Evolutionary conservation across 805 yeast species (phyloP).

Genomic region (Candida ulmi): DNA sequence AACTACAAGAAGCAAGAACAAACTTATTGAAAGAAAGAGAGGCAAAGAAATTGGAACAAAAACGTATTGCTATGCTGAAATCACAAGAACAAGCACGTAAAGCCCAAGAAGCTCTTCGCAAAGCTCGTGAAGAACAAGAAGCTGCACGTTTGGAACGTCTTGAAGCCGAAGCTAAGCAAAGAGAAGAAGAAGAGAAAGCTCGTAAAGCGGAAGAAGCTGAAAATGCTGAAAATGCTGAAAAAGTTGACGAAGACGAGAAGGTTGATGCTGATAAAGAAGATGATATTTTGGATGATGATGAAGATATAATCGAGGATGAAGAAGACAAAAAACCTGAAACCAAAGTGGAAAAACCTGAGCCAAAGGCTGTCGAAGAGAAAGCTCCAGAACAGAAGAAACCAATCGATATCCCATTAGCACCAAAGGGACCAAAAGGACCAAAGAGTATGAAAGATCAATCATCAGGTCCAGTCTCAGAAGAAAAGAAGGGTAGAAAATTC

Average conservation of each 20-base stretch:
- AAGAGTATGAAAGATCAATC: background rate
- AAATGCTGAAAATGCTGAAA: background rate
- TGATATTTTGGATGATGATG: background rate
- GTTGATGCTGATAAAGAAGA: background rate
- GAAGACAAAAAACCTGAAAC: background rate
- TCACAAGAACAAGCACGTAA: slow-evolving; percentile 9
- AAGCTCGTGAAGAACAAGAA: background rate
- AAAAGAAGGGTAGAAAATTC: slow-evolving; percentile 1
- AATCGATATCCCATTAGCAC: background rate
- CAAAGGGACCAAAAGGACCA: background rate
- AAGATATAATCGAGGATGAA: background rate
- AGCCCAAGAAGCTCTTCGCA: slow-evolving; percentile 1
- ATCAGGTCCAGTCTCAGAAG: background rate
- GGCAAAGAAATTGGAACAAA: slow-evolving; percentile 10
- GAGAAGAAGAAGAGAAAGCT: slow-evolving; percentile 1
- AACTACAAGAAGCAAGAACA: slow-evolving; percentile 13
- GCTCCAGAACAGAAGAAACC: too few species aligned
- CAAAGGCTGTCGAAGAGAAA: background rate
- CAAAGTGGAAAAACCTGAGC: background rate
- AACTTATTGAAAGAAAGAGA: slow-evolving; percentile 9
- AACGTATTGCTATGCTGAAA: slow-evolving; percentile 7
- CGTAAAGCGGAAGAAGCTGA: slow-evolving; percentile 1
- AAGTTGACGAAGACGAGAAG: background rate
- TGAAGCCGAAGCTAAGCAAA: background rate
- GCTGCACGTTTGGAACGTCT: background rate